Evolutionary conservation across 345 rosid species (phyloP).

Genomic region (Rhodamnia rubescens): DNA sequence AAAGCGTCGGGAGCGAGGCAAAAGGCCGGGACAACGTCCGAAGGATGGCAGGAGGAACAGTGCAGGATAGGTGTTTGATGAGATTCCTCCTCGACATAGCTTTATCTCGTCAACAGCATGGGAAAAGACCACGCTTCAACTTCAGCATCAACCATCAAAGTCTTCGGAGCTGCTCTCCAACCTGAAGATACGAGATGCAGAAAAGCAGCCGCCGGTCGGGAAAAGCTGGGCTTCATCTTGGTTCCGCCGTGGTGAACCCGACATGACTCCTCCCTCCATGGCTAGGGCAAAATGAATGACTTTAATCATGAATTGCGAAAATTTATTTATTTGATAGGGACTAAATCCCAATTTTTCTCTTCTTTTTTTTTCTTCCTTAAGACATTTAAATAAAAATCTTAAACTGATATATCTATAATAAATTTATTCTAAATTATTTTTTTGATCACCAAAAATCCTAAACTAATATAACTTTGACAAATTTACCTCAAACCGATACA

Average conservation of each 20-base stretch:
- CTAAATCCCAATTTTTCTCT: neutral
- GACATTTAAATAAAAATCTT: neutral
- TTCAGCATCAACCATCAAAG: neutral
- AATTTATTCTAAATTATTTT: no score
- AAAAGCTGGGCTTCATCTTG: neutral
- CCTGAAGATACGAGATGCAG: neutral
- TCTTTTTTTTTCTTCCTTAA: neutral
- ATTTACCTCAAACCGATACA: no score
- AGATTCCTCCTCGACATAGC: slow-evolving; percentile 36
- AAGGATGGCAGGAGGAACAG: slow-evolving; percentile 1
- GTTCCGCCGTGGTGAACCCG: no score
- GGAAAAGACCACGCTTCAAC: neutral
- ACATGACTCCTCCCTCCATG: no score
- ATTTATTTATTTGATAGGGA: no score
- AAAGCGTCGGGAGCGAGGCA: slow-evolving; percentile 23
- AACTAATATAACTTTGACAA: no score
- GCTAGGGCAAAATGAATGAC: no score
- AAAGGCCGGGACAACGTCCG: neutral
- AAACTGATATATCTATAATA: no score
- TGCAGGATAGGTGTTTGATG: slow-evolving; percentile 40
- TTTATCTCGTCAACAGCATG: neutral
- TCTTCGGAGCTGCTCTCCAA: no score
- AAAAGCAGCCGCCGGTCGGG: neutral
- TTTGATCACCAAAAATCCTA: no score
- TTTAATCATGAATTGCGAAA: no score